Evolutionary conservation across 345 rosid species (phyloP), one percentile per base, ranked within the genome.

Genomic region (Schrenkiella parvula): DNA sequence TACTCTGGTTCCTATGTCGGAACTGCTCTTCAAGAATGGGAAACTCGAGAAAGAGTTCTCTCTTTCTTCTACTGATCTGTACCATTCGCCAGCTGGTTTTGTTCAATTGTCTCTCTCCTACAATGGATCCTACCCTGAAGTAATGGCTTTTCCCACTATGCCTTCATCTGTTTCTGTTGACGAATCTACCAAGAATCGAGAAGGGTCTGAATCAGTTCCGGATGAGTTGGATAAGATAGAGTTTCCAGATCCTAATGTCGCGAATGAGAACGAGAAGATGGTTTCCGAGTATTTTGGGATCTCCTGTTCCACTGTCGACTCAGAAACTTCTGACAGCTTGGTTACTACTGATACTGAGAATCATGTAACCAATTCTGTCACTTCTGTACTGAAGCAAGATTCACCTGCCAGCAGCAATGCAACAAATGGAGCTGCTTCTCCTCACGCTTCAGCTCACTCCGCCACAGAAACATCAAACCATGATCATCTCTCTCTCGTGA

Each of bases 61-160:
- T 64, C 93, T 95, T 72, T 95, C 99, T 67, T 92, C 99, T 52
- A 87, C 96, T 28, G 99, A 92, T 80, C 70, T 95, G 71, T 92
- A 89, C 83, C 96, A 95, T 79, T 89, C 98, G 2, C 99, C 99
- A 0, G 88, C 99, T 6, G 98, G 99, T 73, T 95, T 90, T 79
- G 92, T 95, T 72, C 88, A 85, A 32, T 64, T 95, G 73, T 90
- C 99, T 34, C 88, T 95, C 34, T 83, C 88, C 1, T 95, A 95
- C 43, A 72, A 29, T 12, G 99, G 99, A 72, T 68, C 95, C 28
- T 84, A 92, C 14, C 97, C 99, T 2, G 99, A 95, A n/a, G 88
- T 95, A 51, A 88, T 92, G 89, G 80, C 84, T 8, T 82, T 92
- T 64, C 82, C 95, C 38, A 62, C 82, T 11, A 80, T 78, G 73